These are phyloP conservation scores for Narthecium ossifragum DNA, from an alignment of 106 monocot species.

Conservation along the genomic window DNA sequence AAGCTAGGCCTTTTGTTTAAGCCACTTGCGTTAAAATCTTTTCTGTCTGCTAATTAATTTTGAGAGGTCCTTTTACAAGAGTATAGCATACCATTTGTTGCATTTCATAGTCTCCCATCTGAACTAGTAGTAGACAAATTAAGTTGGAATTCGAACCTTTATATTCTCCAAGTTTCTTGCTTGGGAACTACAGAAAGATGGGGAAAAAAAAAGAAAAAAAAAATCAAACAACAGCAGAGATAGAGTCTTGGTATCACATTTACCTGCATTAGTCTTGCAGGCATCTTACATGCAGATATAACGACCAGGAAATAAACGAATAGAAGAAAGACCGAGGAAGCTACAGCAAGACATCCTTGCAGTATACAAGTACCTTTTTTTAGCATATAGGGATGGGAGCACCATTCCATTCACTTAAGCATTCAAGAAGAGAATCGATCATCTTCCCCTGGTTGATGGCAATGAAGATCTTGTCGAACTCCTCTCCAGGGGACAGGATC, in stretches of 20 bases:
- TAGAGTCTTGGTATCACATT: background rate
- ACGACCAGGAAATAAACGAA: background rate
- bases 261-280: background rate
- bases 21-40: background rate
- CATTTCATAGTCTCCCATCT: background rate
- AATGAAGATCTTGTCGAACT: constrained; percentile 37
- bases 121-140: background rate
- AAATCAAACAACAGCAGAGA: background rate
- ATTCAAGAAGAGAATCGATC: constrained; percentile 44
- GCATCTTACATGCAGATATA: background rate
- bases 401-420: constrained; percentile 43
- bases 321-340: background rate
- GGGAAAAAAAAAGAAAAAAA: background rate
- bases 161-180: background rate
- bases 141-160: background rate
- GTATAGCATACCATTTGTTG: background rate
- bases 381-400: constrained; percentile 35
- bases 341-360: background rate
- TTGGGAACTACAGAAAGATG: background rate
- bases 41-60: background rate
- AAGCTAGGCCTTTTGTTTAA: background rate
- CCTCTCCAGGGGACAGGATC: constrained; percentile 54
- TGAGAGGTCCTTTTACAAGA: background rate
- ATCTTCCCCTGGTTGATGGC: constrained; percentile 28
- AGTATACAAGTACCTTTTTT: background rate